A percentile compares a stretch with the other conserved stretches of the same genome.
Conservation (phyloP, 2,329 filamentous ascomycete genomes). For the Tolypocladium capitatum region DNA sequence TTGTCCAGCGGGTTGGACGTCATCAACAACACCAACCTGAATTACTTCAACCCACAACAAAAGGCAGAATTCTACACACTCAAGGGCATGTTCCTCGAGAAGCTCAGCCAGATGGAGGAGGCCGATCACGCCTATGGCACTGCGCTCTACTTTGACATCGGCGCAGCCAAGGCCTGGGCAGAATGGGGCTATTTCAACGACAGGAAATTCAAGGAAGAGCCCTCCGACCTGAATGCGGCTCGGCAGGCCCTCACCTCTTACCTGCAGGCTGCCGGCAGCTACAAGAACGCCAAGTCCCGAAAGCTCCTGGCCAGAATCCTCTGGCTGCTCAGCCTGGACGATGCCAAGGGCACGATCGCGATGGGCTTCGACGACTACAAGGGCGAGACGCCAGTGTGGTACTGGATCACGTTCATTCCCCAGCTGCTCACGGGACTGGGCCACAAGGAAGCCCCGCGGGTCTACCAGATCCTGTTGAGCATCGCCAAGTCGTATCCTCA, state of each 20-base stretch:
- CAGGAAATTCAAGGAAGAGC: slow-evolving; percentile 85
- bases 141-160: slow-evolving; percentile 89
- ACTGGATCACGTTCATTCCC: slow-evolving; percentile 98
- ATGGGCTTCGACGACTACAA: slow-evolving; percentile 91
- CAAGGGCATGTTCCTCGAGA: slow-evolving; percentile 98
- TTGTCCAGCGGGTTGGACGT: slow-evolving; percentile 88
- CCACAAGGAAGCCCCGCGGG: slow-evolving; percentile 79
- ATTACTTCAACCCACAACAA: slow-evolving; percentile 91
- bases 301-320: slow-evolving; percentile 88
- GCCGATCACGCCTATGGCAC: slow-evolving; percentile 91
- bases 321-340: slow-evolving; percentile 90
- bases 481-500: slow-evolving; percentile 95
- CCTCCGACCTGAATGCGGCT: slow-evolving; percentile 67
- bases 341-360: slow-evolving; percentile 69
- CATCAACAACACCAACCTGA: slow-evolving; percentile 98
- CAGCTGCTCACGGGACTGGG: slow-evolving; percentile 86
- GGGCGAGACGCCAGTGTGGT: slow-evolving; percentile 95
- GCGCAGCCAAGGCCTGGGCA: slow-evolving; percentile 92
- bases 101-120: slow-evolving; percentile 78
- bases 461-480: slow-evolving; percentile 76
- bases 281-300: slow-evolving; percentile 92
- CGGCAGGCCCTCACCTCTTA: slow-evolving; percentile 93
- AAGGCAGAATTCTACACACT: slow-evolving; percentile 99
- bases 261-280: slow-evolving; percentile 86
- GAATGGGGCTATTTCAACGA: slow-evolving; percentile 99